Percentiles rank a stretch among this genome's conserved stretches.
Conservation (phyloP, 352 stramenopile genomes). For the Lagenidium sp. region DNA sequence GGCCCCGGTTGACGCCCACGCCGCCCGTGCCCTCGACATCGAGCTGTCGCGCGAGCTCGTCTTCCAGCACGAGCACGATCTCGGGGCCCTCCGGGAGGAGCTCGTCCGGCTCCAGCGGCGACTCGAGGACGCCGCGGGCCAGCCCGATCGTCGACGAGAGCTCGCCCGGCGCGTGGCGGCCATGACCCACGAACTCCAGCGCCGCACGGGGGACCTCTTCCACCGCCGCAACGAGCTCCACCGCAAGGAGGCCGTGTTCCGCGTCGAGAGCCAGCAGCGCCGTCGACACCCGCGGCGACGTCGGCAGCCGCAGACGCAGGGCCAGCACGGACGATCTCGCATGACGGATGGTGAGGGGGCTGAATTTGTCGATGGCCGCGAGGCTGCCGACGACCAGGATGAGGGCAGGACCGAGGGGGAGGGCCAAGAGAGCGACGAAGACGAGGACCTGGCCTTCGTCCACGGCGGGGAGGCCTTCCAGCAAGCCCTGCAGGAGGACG, state of each 20-base stretch:
- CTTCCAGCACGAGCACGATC: slow-evolving; percentile 47
- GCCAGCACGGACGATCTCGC: too few species aligned
- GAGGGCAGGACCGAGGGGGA: too few species aligned
- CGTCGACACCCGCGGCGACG: too few species aligned
- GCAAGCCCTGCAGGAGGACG: slow-evolving; percentile 31
- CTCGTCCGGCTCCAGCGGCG: slow-evolving; percentile 33
- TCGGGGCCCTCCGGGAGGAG: slow-evolving; percentile 47
- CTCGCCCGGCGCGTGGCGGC: slow-evolving; percentile 40
- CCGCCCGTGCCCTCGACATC: slow-evolving; percentile 36
- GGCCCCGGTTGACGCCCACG: not conserved
- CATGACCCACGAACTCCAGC: slow-evolving; percentile 54
- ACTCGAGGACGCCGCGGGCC: slow-evolving; percentile 17
- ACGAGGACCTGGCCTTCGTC: not conserved
- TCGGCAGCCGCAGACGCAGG: too few species aligned
- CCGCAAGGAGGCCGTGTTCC: slow-evolving; percentile 33
- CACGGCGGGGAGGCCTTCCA: slow-evolving; percentile 19
- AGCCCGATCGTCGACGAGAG: slow-evolving; percentile 29
- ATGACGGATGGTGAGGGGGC: too few species aligned
- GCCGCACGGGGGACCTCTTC: slow-evolving; percentile 55
- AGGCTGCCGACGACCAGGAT: not conserved
- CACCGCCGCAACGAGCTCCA: slow-evolving; percentile 70
- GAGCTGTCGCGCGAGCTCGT: slow-evolving; percentile 47
- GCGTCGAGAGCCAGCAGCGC: slow-evolving; percentile 7
- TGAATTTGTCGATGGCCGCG: not conserved
- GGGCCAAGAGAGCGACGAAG: not conserved